Conservation (phyloP, 371 early-diverging fungal genomes). For the Parasitella parasitica region DNA sequence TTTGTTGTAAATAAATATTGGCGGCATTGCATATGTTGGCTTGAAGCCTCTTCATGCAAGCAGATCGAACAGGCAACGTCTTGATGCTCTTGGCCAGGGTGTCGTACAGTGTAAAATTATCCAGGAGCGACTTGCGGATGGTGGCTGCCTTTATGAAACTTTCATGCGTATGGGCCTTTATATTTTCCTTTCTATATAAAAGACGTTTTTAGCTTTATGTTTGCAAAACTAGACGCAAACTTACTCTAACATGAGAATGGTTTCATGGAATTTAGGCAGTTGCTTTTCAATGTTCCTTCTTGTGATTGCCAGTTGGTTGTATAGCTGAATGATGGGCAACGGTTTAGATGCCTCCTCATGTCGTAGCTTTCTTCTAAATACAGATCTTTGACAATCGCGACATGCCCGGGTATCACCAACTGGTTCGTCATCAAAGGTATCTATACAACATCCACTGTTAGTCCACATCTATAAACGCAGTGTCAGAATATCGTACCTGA, state of each 20-base stretch:
- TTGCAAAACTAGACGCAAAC: no score
- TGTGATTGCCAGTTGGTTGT: conserved; percentile 41
- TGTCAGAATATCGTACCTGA: conserved; percentile 38
- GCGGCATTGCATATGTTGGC: conserved; percentile 69
- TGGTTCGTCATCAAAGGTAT: conserved; percentile 49
- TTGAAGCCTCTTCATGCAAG: conserved; percentile 63
- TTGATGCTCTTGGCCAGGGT: conserved; percentile 62
- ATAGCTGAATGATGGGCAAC: conserved; percentile 48
- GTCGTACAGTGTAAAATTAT: conserved; percentile 65
- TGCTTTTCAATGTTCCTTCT: conserved; percentile 53
- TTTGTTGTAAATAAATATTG: conserved; percentile 77
- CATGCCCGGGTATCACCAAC: conserved; percentile 67
- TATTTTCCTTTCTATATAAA: conserved; percentile 44
- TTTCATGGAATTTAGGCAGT: conserved; percentile 61
- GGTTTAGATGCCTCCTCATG: conserved; percentile 46
- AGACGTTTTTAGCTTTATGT: background rate
- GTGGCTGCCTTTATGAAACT: conserved; percentile 57
- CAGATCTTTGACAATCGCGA: conserved; percentile 54
- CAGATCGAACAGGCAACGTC: conserved; percentile 45
- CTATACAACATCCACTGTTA: conserved; percentile 3
- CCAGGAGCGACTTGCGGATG: conserved; percentile 63
- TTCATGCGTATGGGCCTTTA: conserved; percentile 49
- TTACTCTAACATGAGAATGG: conserved; percentile 58
- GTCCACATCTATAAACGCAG: background rate
- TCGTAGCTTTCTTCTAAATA: conserved; percentile 52